Evolutionary conservation across 2,329 filamentous ascomycete species (phyloP), one percentile per base, ranked within the genome.

Genomic region (Colletotrichum karsti): DNA sequence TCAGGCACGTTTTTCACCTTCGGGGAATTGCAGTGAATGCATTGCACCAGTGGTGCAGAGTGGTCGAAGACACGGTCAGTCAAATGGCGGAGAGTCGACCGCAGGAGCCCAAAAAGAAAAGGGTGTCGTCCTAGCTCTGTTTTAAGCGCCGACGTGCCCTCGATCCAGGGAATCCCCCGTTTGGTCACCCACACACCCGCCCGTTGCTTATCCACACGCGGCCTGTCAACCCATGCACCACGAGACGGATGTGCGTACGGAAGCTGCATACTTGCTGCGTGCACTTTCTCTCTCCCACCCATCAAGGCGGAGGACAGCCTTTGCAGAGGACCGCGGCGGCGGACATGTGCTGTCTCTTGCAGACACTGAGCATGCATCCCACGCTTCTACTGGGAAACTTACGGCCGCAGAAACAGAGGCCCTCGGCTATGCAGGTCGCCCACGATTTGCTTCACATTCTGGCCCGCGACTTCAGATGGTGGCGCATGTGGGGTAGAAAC

Each of bases 401-500:
- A 33, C 70, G 76, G 76, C 71, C 76, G 77, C 77, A 79, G 75
- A 76, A 75, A 72, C 70, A 74, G 76, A 75, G 77, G 70, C 78
- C 77, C 75, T 79, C 78, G 77, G 78, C 70, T 80, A 80, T 80
- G 78, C 78, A 80, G 73, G 71, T 58, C 60, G 63, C n/a, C 67
- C 62, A 58, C 63, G 59, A 58, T 58, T 59, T 55, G 48, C 65
- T 50, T 59, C 60, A 42, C 24, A 22, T 39, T 64, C 18, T 63
- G 58, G 28, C 42, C 41, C 41, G 24, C 35, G 58, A 60, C 66
- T 59, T 58, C 41, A 67, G 55, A 68, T 68, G 67, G 63, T 64
- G 67, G 67, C 66, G 51, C 20, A 53, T 69, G 66, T 66, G 55
- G 66, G 55, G 67, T 63, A 42, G 46, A 60, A 37, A 30, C 26